phyloP scores from a whole-genome alignment of 768 basidiomycete genomes.

The Pholiota molesta region DNA sequence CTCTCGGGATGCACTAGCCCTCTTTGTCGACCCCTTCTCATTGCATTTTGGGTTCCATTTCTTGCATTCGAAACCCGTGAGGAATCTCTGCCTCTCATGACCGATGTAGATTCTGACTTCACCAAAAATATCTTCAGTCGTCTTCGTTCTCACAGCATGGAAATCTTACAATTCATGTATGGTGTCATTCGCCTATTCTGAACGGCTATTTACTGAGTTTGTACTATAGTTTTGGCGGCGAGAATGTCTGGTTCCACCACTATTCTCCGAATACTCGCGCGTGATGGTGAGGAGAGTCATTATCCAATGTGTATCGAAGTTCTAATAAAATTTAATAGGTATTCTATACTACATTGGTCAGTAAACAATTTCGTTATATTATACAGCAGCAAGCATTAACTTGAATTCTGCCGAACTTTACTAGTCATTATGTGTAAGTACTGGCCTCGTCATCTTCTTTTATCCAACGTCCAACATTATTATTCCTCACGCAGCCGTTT shows the following conservation, averaged over 20 bases:
- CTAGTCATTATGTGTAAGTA: slow-evolving; percentile 28
- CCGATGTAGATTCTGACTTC: background rate
- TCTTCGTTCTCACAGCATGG: slow-evolving; percentile 26
- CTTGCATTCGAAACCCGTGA: slow-evolving; percentile 25
- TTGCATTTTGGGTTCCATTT: slow-evolving; percentile 26
- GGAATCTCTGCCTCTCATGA: background rate
- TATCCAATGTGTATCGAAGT: background rate
- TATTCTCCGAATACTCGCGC: slow-evolving; percentile 16
- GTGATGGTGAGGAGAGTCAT: slow-evolving; percentile 11
- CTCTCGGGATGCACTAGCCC: slow-evolving; percentile 24
- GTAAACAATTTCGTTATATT: slow-evolving; percentile 3
- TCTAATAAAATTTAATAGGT: slow-evolving; percentile 17
- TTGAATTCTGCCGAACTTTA: background rate
- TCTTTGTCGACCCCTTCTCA: slow-evolving; percentile 23
- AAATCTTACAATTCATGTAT: slow-evolving; percentile 23
- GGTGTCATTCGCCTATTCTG: background rate
- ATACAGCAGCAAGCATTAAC: background rate
- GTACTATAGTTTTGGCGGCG: slow-evolving; percentile 2
- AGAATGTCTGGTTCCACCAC: slow-evolving; percentile 13
- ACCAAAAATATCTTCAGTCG: slow-evolving; percentile 11
- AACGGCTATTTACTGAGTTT: too few relatives aligned
- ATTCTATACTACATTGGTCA: slow-evolving; percentile 31
- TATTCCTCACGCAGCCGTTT: slow-evolving; percentile 18
- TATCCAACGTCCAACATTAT: background rate
- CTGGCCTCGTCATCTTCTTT: background rate